Evolutionary conservation across 192 early-diverging fungal genomes (phyloP), one percentile per base, ranked within the genome.

Genomic region (Rhizophagus prolifer): DNA sequence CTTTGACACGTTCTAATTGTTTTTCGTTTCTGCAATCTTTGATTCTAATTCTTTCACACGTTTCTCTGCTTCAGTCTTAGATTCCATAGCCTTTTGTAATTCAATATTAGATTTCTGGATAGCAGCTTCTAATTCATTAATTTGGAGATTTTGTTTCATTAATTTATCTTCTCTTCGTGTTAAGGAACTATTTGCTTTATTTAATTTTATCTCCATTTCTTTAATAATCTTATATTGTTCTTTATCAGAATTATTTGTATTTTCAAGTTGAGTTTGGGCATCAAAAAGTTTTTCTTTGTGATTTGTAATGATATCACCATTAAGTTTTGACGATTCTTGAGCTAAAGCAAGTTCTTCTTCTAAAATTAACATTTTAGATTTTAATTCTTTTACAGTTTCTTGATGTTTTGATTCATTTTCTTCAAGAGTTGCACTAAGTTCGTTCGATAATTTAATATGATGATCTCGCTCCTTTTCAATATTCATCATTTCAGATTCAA

Each of bases 381-480:
- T 60, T 12, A 74, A 9, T 30, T 8, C 19, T 12, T 13, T 7
- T 41, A 74, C 23, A 8, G 60, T 38, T 63, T 46, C 60, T 14
- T 28, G n/a, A 21, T 74, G 59, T 28, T 63, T 14, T 10, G n/a
- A 31, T 64, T 63, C 36, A 14, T 23, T 63, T 25, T 28, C 73
- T 46, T 74, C 44, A 31, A 76, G 41, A n/a, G 21, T 10, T 19
- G 4, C 31, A 1, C 1, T 34, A 4, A 76, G 23, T 76, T 66
- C 64, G 1, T 31, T 34, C n/a, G n/a, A 47, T 38, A 23, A 34
- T 46, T 64, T 9, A 7, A 66, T 9, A 9, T 58, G 19, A 30
- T 67, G 23, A 66, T 76, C 64, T 26, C 73, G 19, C 16, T 74
- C 41, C n/a, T 64, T 44, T 28, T 74, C 73, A 4, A 63, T 25